Conservation (phyloP, 2,329 filamentous ascomycete genomes). For the Gnomoniopsis sp. region DNA sequence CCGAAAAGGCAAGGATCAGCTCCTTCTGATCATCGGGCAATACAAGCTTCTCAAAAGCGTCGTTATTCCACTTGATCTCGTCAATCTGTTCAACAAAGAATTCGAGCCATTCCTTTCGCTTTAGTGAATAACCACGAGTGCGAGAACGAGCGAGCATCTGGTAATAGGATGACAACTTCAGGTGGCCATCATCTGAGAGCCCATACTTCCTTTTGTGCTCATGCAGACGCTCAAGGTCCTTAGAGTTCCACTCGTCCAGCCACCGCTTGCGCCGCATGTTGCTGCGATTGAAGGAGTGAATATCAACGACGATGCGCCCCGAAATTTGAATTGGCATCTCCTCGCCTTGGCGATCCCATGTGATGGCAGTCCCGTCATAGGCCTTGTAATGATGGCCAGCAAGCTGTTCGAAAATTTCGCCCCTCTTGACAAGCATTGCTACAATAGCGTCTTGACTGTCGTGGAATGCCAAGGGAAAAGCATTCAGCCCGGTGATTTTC, state of each 20-base stretch:
- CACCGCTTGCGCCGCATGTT: constrained; percentile 29
- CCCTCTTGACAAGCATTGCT: constrained; percentile 34
- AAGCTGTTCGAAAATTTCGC: constrained; percentile 41
- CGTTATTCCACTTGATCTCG: constrained; percentile 45
- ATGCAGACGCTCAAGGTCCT: constrained; percentile 29
- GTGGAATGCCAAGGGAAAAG: constrained; percentile 43
- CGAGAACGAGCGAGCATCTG: constrained; percentile 29
- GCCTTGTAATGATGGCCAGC: constrained; percentile 46
- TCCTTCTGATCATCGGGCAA: constrained; percentile 48
- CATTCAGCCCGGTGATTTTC: constrained; percentile 39
- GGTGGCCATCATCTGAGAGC: constrained; percentile 20
- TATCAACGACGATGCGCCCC: constrained; percentile 37
- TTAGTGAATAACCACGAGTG: constrained; percentile 46
- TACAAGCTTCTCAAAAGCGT: constrained; percentile 47
- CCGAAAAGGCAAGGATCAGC: constrained; percentile 47
- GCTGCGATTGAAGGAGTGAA: constrained; percentile 34
- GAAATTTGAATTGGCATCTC: constrained; percentile 29
- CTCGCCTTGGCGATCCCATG: constrained; percentile 31
- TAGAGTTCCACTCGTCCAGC: constrained; percentile 30
- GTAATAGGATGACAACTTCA: constrained; percentile 30
- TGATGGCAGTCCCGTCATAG: constrained; percentile 37
- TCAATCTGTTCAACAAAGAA: constrained; percentile 44
- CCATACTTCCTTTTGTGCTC: constrained; percentile 22
- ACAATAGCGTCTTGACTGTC: constrained; percentile 33
- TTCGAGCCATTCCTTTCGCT: constrained; percentile 45